Percentiles rank a stretch among this genome's conserved stretches.
These are phyloP conservation scores for sorghum (Sorghum bicolor) DNA, from an alignment of 176 grass and related monocot genomes.

Conservation along the genomic window Sorghum_bicolor_NCBIv3 NC_012871.2:6235501-6236000, in stretches of 20 bases:
- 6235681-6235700: slow-evolving; percentile 54
- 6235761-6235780: neutral
- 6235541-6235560: slow-evolving; percentile 48
- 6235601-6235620: slow-evolving; percentile 51
- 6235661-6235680: slow-evolving; percentile 61
- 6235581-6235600: slow-evolving; percentile 59
- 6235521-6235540: slow-evolving; percentile 31
- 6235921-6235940: neutral
- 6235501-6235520: slow-evolving; percentile 33
- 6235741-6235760: too few relatives aligned
- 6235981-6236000: too few relatives aligned
- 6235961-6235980: too few relatives aligned
- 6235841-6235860: slow-evolving; percentile 46
- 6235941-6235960: too few relatives aligned
- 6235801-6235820: slow-evolving; percentile 57
- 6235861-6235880: slow-evolving; percentile 38
- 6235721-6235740: too few relatives aligned
- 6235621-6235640: slow-evolving; percentile 64
- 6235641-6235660: slow-evolving; percentile 58
- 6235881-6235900: neutral
- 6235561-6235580: slow-evolving; percentile 31
- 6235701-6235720: neutral
- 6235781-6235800: neutral
- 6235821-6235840: slow-evolving; percentile 24
- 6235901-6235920: neutral